Evolutionary conservation across 805 yeast genomes (phyloP), one percentile per base, ranked within the genome.

Genomic region (Wickerhamiella cacticola): DNA sequence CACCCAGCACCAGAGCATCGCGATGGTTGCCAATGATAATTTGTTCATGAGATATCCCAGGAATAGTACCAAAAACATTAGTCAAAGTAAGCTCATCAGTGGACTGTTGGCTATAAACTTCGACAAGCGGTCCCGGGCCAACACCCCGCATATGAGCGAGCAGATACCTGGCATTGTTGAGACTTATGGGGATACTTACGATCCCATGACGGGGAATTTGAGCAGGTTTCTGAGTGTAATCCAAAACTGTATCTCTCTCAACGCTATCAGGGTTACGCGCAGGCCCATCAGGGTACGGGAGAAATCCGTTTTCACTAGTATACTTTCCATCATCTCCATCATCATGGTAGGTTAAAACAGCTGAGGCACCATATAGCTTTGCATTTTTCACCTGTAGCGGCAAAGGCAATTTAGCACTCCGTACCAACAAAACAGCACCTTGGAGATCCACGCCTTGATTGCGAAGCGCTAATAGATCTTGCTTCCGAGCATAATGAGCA

Each of bases 1-100:
- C 85, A 43, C 83, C 83, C 48, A 78, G 75, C 50, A 78, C 73
- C 89, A 89, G 82, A 3, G 89, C 78, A 59, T 82, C 92, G 48
- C 87, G 74, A 59, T 82, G 92, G 60, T 81, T 82, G 33, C 92
- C 92, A 49, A 82, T 60, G 29, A 82, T 60, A 42, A 82, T 69
- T 33, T 34, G 41, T 7, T 75, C 79, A 48, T 78, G 79, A 42
- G 73, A 69, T 34, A 66, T 61, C 34, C 88, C 88, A 50, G 73
- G 74, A 41, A 79, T 63, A 38, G 68, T 69, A 10, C 81, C 88
- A 56, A 77, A 69, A 24, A 80, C 79, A 56, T 82, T 79, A 65
- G 71, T 68, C 56, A 79, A 69, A 6, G 81, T 79, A 10, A 76
- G 67, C 53, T 78, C 70, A 53, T 72, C 74, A 59, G 74, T 80